phyloP scores from a whole-genome alignment of 2,329 filamentous ascomycete genomes.

The Fusarium sp. region DNA sequence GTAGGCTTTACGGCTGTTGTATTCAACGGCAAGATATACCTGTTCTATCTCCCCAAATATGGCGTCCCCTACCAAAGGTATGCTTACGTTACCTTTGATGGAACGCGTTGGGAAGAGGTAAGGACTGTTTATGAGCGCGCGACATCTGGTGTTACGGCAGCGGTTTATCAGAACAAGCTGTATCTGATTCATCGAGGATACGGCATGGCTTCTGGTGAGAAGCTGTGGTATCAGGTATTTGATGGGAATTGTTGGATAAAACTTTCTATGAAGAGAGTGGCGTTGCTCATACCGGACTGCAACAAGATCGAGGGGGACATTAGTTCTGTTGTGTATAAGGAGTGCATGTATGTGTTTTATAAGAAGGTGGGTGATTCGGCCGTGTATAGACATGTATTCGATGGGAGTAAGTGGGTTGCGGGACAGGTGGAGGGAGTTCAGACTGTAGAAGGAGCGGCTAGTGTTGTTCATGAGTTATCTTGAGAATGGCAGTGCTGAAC shows the following conservation, averaged over 20 bases:
- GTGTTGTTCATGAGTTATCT: not conserved
- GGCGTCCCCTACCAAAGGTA: accelerated
- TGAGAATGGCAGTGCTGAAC: not conserved
- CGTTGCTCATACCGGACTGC: not conserved
- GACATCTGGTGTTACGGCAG: not conserved
- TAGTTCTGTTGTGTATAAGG: not conserved
- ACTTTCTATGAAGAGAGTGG: not conserved
- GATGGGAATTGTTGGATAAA: not conserved
- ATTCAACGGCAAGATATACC: not conserved
- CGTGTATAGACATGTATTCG: not conserved
- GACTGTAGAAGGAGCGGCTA: not conserved
- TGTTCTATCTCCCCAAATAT: not conserved
- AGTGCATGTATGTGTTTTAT: not conserved
- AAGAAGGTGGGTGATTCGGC: not conserved
- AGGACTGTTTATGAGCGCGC: accelerated
- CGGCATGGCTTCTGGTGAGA: accelerated
- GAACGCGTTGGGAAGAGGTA: not conserved
- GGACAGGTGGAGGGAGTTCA: not conserved
- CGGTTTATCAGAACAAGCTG: not conserved
- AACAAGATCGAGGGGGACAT: not conserved
- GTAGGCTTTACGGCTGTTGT: not conserved
- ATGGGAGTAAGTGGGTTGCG: not conserved
- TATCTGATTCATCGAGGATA: not conserved
- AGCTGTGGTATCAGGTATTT: not conserved
- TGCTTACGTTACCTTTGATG: not conserved